Evolutionary conservation across 1,284 basidiomycete species (phyloP).

Genomic region (Apiotrichum mycotoxinovorans): DNA sequence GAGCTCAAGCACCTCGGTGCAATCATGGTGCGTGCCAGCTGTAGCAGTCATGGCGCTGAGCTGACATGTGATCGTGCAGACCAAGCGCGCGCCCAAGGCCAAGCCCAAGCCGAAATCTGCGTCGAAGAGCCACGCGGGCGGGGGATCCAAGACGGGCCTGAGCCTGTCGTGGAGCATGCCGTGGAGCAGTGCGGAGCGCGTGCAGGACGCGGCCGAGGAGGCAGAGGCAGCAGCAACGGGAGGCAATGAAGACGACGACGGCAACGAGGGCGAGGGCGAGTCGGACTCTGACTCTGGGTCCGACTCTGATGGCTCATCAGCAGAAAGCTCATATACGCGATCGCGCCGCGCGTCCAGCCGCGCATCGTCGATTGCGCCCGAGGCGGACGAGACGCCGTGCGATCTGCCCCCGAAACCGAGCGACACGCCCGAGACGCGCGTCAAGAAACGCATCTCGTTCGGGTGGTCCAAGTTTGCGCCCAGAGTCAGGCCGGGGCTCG

Average conservation of each 20-base stretch:
- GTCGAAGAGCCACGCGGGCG: background rate
- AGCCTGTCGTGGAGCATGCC: conserved; percentile 15
- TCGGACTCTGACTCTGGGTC: conserved; percentile 9
- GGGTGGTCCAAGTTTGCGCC: conserved; percentile 36
- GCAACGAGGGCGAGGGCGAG: background rate
- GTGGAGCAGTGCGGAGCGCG: conserved; percentile 2
- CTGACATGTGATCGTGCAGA: conserved; percentile 13
- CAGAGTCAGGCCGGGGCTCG: conserved; percentile 11
- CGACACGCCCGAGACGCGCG: conserved; percentile 13
- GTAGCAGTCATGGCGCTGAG: background rate
- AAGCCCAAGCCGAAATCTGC: conserved; percentile 1
- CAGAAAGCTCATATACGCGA: background rate
- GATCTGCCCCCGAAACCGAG: conserved; percentile 8
- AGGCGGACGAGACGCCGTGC: conserved; percentile 35
- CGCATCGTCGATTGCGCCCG: conserved; percentile 23
- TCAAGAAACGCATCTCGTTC: conserved; percentile 25
- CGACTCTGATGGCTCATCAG: conserved; percentile 5
- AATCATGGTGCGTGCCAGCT: conserved; percentile 22
- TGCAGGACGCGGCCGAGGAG: too few relatives aligned
- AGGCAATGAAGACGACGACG: too few relatives aligned
- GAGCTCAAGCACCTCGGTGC: conserved; percentile 22
- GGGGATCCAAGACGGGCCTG: conserved; percentile 14
- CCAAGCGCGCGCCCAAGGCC: conserved; percentile 21
- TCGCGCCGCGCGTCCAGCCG: conserved; percentile 12
- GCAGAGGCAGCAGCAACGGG: too few relatives aligned